Conservation (phyloP, 202 grass and related monocot species). For the Carex sylvatica region DNA sequence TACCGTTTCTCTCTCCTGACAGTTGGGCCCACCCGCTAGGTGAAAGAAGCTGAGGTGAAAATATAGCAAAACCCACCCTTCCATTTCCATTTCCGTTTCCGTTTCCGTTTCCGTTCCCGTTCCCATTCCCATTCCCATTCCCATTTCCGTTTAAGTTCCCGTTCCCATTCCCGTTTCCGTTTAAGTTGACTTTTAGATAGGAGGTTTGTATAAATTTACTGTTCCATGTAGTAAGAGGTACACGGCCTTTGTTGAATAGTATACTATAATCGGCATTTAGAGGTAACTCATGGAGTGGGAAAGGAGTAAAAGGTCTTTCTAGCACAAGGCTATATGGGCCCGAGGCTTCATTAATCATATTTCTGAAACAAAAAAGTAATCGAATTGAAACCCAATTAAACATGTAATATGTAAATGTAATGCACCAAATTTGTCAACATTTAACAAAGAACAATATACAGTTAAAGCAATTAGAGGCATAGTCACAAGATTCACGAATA, state of each 20-base stretch:
- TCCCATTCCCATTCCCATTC: background rate
- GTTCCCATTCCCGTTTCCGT: background rate
- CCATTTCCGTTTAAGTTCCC: too few relatives aligned
- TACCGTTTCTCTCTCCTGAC: slow-evolving; percentile 42
- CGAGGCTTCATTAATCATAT: slow-evolving; percentile 43
- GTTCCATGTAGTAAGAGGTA: slow-evolving; percentile 69
- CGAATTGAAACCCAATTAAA: background rate
- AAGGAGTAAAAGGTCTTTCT: slow-evolving; percentile 87
- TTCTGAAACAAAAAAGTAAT: slow-evolving; percentile 39
- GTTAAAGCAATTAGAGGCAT: background rate
- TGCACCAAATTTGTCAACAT: background rate
- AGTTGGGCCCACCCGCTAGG: slow-evolving; percentile 64
- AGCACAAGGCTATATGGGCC: slow-evolving; percentile 77
- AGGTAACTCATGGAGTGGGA: slow-evolving; percentile 81
- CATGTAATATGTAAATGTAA: background rate
- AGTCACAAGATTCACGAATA: too few relatives aligned
- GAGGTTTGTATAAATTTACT: slow-evolving; percentile 29
- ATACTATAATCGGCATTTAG: slow-evolving; percentile 61
- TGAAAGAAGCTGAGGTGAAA: slow-evolving; percentile 64
- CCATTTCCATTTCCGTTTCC: background rate
- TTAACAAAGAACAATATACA: background rate
- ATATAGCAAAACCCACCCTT: slow-evolving; percentile 70
- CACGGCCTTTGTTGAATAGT: slow-evolving; percentile 82
- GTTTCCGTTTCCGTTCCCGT: background rate
- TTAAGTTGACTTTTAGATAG: slow-evolving; percentile 25